phyloP scores from a whole-genome alignment of 2,329 filamentous ascomycete genomes.

The Botryotinia narcissicola region DNA sequence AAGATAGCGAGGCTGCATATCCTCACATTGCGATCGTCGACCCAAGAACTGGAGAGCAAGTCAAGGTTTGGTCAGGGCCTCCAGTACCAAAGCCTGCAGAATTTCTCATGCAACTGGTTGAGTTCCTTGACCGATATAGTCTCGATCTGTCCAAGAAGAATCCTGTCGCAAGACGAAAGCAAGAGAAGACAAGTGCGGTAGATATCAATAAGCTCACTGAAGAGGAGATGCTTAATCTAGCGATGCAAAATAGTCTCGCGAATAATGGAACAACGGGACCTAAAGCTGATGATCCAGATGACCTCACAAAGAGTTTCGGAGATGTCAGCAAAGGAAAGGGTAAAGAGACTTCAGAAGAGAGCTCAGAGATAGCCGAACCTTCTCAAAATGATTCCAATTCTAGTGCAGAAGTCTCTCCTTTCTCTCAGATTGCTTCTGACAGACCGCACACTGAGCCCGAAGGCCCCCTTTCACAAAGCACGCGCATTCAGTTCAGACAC shows the following conservation, averaged over 20 bases:
- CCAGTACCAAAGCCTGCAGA: conserved; percentile 74
- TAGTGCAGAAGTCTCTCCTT: conserved; percentile 47
- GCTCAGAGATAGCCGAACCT: conserved; percentile 36
- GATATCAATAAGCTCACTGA: conserved; percentile 90
- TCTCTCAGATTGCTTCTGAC: conserved; percentile 68
- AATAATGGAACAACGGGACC: conserved; percentile 44
- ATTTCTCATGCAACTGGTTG: conserved; percentile 86
- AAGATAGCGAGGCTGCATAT: conserved; percentile 84
- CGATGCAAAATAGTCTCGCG: conserved; percentile 81
- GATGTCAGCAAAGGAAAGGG: conserved; percentile 55
- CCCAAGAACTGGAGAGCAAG: conserved; percentile 91
- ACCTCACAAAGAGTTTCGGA: conserved; percentile 67
- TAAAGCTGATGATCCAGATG: conserved; percentile 78
- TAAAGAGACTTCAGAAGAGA: conserved; percentile 44
- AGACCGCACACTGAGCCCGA: conserved; percentile 77
- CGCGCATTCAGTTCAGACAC: conserved; percentile 89
- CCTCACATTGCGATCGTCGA: conserved; percentile 96
- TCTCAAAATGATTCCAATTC: conserved; percentile 31
- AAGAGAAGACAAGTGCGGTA: conserved; percentile 64
- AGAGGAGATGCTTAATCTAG: conserved; percentile 95
- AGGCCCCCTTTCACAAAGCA: conserved; percentile 62
- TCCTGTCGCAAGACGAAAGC: conserved; percentile 77
- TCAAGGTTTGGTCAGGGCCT: conserved; percentile 90
- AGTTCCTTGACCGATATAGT: conserved; percentile 97
- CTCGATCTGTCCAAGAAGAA: conserved; percentile 86